Percentiles rank a stretch among this genome's conserved stretches.
Evolutionary conservation across 148 eudicot species (phyloP).

Genomic region (Salicornia ramosissima): DNA sequence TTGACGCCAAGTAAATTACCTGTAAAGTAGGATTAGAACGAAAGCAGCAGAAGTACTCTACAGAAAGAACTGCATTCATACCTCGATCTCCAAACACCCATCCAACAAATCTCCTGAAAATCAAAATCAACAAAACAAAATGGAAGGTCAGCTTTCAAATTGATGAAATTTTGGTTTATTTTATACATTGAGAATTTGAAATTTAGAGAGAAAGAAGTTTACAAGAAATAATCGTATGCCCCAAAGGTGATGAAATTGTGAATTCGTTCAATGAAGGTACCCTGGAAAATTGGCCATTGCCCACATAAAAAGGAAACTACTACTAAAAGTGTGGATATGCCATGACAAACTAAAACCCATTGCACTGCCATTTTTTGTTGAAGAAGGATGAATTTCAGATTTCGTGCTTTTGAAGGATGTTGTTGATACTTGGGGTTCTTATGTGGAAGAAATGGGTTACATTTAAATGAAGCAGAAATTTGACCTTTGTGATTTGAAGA

Average conservation of each 20-base stretch:
- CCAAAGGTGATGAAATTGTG: constrained; percentile 77
- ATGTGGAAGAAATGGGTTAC: neutral
- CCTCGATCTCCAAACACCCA: constrained; percentile 61
- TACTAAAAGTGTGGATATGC: constrained; percentile 57
- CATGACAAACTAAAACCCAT: constrained; percentile 80
- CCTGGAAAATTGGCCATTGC: constrained; percentile 90
- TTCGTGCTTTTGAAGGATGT: neutral
- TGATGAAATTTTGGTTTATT: too few relatives aligned
- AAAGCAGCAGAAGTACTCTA: constrained; percentile 82
- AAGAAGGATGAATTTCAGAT: neutral
- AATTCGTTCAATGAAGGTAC: constrained; percentile 71
- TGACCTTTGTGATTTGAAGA: neutral
- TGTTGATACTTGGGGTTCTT: neutral
- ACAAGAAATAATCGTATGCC: constrained; percentile 77
- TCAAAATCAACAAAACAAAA: constrained; percentile 1
- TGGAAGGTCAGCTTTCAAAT: neutral
- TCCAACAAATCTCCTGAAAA: constrained; percentile 62
- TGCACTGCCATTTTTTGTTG: constrained; percentile 53
- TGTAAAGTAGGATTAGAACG: constrained; percentile 91
- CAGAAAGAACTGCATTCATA: constrained; percentile 54
- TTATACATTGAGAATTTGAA: too few relatives aligned
- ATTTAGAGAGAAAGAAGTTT: constrained; percentile 1
- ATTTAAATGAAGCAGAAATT: neutral
- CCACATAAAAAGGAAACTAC: constrained; percentile 83
- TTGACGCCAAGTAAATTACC: constrained; percentile 30